Percentiles rank a stretch among this genome's conserved stretches.
Conservation (phyloP, 2,329 filamentous ascomycete genomes). For the Cylindrodendrum hubeiense region DNA sequence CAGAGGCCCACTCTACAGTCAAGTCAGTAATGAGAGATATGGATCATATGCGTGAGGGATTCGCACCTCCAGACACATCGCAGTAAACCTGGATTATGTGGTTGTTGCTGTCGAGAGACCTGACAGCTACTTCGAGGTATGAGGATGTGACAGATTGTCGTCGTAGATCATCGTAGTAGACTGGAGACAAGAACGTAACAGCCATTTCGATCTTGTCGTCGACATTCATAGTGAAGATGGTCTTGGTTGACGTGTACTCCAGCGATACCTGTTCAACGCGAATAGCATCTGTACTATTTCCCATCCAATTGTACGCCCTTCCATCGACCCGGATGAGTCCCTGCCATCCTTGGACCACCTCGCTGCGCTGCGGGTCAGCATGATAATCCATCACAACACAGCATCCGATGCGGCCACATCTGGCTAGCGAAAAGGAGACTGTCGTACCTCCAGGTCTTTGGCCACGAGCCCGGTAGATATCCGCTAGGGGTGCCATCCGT, state of each 20-base stretch:
- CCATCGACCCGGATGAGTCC: conserved; percentile 79
- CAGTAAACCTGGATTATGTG: conserved; percentile 79
- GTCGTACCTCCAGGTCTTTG: conserved; percentile 75
- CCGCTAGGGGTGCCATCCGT: conserved; percentile 73
- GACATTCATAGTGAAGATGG: conserved; percentile 76
- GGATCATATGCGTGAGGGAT: too few relatives aligned
- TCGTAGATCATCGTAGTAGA: conserved; percentile 74
- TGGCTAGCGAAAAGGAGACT: neutral
- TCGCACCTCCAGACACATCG: conserved; percentile 68
- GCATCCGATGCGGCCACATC: neutral
- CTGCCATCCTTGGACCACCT: conserved; percentile 70
- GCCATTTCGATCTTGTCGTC: conserved; percentile 72
- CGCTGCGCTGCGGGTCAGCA: neutral
- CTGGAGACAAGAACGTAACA: conserved; percentile 77
- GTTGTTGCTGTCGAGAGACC: conserved; percentile 69
- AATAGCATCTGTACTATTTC: conserved; percentile 61
- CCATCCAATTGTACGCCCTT: conserved; percentile 75
- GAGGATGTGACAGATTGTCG: conserved; percentile 78
- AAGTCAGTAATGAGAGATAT: neutral
- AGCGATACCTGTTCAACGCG: conserved; percentile 72
- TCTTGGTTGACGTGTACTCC: conserved; percentile 79
- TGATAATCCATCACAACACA: neutral
- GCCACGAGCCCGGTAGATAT: conserved; percentile 77
- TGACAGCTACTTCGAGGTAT: conserved; percentile 74
- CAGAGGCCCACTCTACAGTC: conserved; percentile 76